Conservation (phyloP, 192 early-diverging fungal species). For the Coemansia sp. region DNA sequence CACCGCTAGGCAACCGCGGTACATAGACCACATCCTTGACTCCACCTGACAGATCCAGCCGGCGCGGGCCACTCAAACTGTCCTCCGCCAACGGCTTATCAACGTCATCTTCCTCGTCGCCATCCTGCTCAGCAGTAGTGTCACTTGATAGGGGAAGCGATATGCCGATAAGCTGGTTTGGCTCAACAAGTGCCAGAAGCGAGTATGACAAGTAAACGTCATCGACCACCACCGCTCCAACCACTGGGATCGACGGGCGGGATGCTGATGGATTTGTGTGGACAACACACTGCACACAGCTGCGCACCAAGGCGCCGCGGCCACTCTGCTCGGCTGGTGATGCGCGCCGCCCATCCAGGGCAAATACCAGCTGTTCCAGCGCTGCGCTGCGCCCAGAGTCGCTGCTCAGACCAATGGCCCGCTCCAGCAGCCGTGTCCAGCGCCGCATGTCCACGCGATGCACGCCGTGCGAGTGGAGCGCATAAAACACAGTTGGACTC, state of each 20-base stretch:
- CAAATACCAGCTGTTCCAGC: slow-evolving; percentile 28
- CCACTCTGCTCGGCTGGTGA: not conserved
- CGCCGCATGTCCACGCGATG: slow-evolving; percentile 62
- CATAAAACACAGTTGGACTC: slow-evolving; percentile 64
- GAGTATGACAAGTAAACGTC: slow-evolving; percentile 75
- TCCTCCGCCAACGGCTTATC: not conserved
- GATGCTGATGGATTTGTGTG: slow-evolving; percentile 32
- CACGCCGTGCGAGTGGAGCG: slow-evolving; percentile 68
- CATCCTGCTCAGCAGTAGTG: not conserved
- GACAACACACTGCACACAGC: slow-evolving; percentile 43
- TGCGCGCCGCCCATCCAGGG: slow-evolving; percentile 22
- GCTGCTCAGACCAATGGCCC: slow-evolving; percentile 28
- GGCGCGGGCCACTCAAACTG: slow-evolving; percentile 8
- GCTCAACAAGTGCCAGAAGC: slow-evolving; percentile 59
- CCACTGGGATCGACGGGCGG: slow-evolving; percentile 41
- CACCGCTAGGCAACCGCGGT: slow-evolving; percentile 34
- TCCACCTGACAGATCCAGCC: slow-evolving; percentile 24
- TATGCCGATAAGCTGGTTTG: slow-evolving; percentile 58
- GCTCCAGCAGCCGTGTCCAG: slow-evolving; percentile 53
- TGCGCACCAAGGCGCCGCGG: slow-evolving; percentile 17
- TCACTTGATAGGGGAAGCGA: slow-evolving; percentile 39
- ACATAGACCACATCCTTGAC: slow-evolving; percentile 50
- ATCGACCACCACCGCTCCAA: slow-evolving; percentile 61
- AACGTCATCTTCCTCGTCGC: not conserved
- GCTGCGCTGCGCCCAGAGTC: slow-evolving; percentile 20